Evolutionary conservation across 1,284 basidiomycete genomes (phyloP), one percentile per base, ranked within the genome.

Genomic region (Cutaneotrichosporon sp.): DNA sequence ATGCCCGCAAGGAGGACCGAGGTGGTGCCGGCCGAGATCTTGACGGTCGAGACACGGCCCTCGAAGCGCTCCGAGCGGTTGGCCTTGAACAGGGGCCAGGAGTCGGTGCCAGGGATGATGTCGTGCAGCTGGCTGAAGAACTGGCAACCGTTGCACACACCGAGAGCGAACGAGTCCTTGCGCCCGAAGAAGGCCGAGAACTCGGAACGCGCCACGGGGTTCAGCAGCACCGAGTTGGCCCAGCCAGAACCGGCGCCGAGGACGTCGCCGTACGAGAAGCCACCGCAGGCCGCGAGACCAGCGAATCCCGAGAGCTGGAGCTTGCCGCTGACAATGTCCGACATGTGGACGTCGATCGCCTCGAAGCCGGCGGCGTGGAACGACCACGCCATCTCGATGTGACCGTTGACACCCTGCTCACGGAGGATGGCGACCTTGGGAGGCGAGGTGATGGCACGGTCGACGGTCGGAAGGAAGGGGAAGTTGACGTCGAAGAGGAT

Each of bases 241-340:
- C 97, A 99, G 36, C 97, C 97, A 74, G 90, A 94, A 16, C 95
- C 97, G 6, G 97, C 95, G 38, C 97, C 95, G 11, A 99, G 86
- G 14, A 99, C 95, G 79, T 99, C 95, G 57, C 95, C 97, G 74
- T 97, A 99, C 13, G 95, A 97, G 84, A 99, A 99, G 7, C 95
- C 95, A 62, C 95, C 95, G 73, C 95, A 98, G 0, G 95, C 95
- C 2, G 91, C 95, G 58, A 99, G 77, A 60, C 97, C 97, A 38
- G 86, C 84, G 83, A 98, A 98, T 52, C 80, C 79, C 7, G 78
- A 65, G 22, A 99, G 84, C 46, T 83, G 84, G 52, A 88, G 80
- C 14, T 76, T 74, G 52, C 92, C 91, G 36, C 83, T 83, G 70
- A 99, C 87, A 75, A 99, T 87, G 77, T 99, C 95, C 20, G 92